A percentile compares a stretch with the other conserved stretches of the same genome.
Conservation (phyloP, 148 eudicot species). For the Fagopyrum homotropicum region DNA sequence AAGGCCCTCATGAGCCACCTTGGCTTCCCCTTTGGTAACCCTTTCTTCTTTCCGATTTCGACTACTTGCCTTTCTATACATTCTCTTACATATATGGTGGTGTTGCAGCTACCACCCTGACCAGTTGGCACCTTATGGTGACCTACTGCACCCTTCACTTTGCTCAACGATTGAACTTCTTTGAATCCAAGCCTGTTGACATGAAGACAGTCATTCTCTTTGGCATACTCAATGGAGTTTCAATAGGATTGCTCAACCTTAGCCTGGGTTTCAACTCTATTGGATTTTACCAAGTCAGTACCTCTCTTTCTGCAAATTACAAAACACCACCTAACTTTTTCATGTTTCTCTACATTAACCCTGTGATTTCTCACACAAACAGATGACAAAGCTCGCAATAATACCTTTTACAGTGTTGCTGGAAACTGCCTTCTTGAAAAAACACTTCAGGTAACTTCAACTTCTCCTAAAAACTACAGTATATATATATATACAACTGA, state of each 20-base stretch:
- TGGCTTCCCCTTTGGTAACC: conserved; percentile 65
- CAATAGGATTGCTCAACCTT: conserved; percentile 84
- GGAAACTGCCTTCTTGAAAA: conserved; percentile 78
- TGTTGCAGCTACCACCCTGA: conserved; percentile 76
- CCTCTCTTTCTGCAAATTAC: background rate
- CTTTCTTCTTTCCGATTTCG: background rate
- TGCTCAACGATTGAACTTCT: conserved; percentile 68
- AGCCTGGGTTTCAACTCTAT: conserved; percentile 96
- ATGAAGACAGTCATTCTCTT: conserved; percentile 73
- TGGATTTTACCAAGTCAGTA: conserved; percentile 47
- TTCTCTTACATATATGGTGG: background rate
- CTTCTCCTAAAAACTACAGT: no score
- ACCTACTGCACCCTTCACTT: conserved; percentile 77
- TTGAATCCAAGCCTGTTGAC: conserved; percentile 70
- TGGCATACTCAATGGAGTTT: conserved; percentile 75
- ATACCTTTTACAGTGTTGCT: conserved; percentile 88
- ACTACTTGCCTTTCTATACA: no score
- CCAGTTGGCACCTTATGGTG: conserved; percentile 96
- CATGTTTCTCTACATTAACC: no score
- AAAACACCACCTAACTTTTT: background rate
- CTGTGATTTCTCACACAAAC: background rate
- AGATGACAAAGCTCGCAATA: conserved; percentile 22
- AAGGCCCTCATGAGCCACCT: conserved; percentile 79
- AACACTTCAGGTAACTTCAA: conserved; percentile 69
- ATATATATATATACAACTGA: no score